These are phyloP conservation scores for Tricladium varicosporioides DNA, from an alignment of 2,329 filamentous ascomycete genomes.

Conservation along the genomic window DNA sequence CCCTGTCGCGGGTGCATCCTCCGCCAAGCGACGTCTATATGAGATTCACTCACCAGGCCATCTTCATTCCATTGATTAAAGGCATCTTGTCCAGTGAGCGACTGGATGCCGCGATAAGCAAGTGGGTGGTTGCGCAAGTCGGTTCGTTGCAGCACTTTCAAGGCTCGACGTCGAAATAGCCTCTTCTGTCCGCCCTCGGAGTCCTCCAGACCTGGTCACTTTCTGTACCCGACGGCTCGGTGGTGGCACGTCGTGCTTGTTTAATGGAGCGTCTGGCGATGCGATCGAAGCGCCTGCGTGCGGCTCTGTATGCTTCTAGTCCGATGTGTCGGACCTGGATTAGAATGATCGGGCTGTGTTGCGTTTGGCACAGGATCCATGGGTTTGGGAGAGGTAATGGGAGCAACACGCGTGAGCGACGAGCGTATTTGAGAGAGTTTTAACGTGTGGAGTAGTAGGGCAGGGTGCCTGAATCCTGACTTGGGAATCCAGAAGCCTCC, in stretches of 20 bases:
- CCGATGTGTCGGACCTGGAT: slow-evolving; percentile 14
- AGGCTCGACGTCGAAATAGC: slow-evolving; percentile 21
- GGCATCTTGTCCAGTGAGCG: slow-evolving; percentile 50
- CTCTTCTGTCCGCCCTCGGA: slow-evolving; percentile 14
- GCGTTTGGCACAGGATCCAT: slow-evolving; percentile 7
- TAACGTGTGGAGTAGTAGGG: not conserved
- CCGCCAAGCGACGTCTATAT: slow-evolving; percentile 8
- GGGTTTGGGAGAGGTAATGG: slow-evolving; percentile 1
- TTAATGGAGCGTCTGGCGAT: slow-evolving; percentile 9
- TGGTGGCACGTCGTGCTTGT: slow-evolving; percentile 1
- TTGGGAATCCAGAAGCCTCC: too few relatives aligned
- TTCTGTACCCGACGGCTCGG: not conserved
- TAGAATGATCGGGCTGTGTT: slow-evolving; percentile 5
- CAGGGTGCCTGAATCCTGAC: not conserved
- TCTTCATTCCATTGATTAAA: slow-evolving; percentile 67
- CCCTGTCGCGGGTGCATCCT: slow-evolving; percentile 4
- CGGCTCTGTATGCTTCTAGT: slow-evolving; percentile 14
- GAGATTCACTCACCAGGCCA: slow-evolving; percentile 62
- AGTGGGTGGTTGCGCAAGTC: slow-evolving; percentile 12
- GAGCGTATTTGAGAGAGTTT: slow-evolving; percentile 29
- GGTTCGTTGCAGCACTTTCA: slow-evolving; percentile 17
- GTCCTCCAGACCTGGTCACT: slow-evolving; percentile 12
- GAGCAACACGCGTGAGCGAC: slow-evolving; percentile 1
- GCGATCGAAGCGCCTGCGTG: not conserved
- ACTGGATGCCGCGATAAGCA: slow-evolving; percentile 10